These are phyloP conservation scores for Hypsizygus marmoreus DNA, from an alignment of 768 basidiomycete species.

Conservation along the genomic window DNA sequence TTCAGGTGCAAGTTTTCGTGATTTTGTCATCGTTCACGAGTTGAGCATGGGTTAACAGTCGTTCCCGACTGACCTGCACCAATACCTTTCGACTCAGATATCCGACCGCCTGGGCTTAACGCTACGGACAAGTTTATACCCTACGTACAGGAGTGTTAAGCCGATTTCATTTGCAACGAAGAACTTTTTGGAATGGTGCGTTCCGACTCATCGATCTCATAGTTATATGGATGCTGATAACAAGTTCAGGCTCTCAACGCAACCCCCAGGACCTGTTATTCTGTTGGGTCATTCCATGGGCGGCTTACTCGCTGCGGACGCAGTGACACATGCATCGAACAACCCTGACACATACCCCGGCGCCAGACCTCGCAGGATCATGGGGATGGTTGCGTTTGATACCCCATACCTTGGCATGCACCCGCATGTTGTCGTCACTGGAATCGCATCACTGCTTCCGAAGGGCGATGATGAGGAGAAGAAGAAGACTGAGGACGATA, in stretches of 20 bases:
- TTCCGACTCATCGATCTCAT: slow-evolving; percentile 1
- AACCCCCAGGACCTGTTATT: slow-evolving; percentile 57
- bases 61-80: slow-evolving; percentile 57
- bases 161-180: slow-evolving; percentile 51
- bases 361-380: slow-evolving; percentile 42
- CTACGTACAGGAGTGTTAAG: slow-evolving; percentile 60
- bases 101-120: slow-evolving; percentile 36
- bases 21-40: neutral
- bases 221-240: neutral
- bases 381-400: slow-evolving; percentile 60
- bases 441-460: slow-evolving; percentile 55
- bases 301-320: slow-evolving; percentile 58
- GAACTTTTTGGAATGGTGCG: slow-evolving; percentile 59
- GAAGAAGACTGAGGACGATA: slow-evolving; percentile 35
- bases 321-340: slow-evolving; percentile 46
- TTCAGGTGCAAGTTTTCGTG: slow-evolving; percentile 40
- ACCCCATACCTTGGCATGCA: slow-evolving; percentile 64
- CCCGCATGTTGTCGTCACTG: slow-evolving; percentile 59
- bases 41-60: slow-evolving; percentile 31
- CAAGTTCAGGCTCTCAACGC: slow-evolving; percentile 48
- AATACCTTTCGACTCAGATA: slow-evolving; percentile 36
- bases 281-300: slow-evolving; percentile 64
- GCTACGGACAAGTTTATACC: slow-evolving; percentile 53
- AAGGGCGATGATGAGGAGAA: slow-evolving; percentile 31
- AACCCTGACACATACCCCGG: slow-evolving; percentile 24